Evolutionary conservation across 2,329 filamentous ascomycete genomes (phyloP), one percentile per base, ranked within the genome.

Genomic region (Penicillium glabrum): DNA sequence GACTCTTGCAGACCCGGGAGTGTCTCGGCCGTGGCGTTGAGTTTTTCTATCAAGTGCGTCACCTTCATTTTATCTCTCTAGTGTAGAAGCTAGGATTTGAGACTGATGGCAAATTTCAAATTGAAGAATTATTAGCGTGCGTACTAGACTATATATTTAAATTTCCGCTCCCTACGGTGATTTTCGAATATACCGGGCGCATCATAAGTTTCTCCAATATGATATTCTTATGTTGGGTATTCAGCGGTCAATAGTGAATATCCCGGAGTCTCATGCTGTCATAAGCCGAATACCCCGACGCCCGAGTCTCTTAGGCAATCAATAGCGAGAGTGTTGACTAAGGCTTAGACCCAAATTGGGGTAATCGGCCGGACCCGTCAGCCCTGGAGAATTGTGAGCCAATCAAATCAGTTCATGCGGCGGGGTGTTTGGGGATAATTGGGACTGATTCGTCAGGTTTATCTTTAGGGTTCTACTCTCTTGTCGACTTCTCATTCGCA

Each of bases 381-480:
- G 29, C 23, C 46, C n/a, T 24, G 35, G 39, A 29, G 13, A 13
- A 4, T n/a, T 29, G 23, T 2, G 2, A 19, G 16, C 49, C 49
- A 53, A 53, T 53, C 5, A 35, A 5, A n/a, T n/a, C 19, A 24
- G 27, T 19, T 24, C 10, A 14, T 27, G 3, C 19, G 5, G 26
- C 10, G 33, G 39, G 49, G 41, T 14, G 11, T 7, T 43, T 47
- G 41, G 46, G 44, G 26, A 23, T 29, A 16, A 5, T 1, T 5
- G 1, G 8, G 44, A 23, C 44, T 56, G 48, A 64, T 64, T 64
- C 51, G 61, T 29, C 56, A 60, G 46, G 59, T 62, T 61, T 58
- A 46, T 50, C 21, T 56, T 60, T 57, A 57, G 59, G 53, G 52
- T 61, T 63, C 56, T 43, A 41, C 53, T 46, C 46, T 47, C 26